phyloP scores from a whole-genome alignment of 306 rosid genomes.

The Purshia tridentata region DNA sequence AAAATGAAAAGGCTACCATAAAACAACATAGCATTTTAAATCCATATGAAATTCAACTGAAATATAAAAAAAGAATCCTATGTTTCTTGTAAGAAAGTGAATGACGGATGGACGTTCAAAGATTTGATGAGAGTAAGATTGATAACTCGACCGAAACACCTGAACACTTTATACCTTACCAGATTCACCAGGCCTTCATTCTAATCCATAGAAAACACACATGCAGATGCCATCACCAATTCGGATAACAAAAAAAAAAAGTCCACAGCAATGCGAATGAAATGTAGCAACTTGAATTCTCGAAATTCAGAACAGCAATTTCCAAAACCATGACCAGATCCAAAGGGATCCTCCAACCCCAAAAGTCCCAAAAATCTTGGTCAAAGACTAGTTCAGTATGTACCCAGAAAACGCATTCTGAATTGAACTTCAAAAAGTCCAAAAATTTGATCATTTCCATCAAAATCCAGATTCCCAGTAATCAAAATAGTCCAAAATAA shows the following conservation, averaged over 20 bases:
- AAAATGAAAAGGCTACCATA: background rate
- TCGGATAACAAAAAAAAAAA: background rate
- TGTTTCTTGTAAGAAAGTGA: background rate
- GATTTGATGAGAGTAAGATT: background rate
- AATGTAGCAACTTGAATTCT: background rate
- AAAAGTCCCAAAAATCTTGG: background rate
- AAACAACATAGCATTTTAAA: background rate
- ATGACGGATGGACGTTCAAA: background rate
- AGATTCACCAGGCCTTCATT: constrained; percentile 6
- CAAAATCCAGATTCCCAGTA: background rate
- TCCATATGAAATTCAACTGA: background rate
- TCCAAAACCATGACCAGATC: constrained; percentile 26
- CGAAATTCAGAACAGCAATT: background rate
- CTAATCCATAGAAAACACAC: background rate
- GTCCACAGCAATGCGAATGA: background rate
- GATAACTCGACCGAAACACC: background rate
- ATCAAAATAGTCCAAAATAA: background rate
- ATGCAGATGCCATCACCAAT: background rate
- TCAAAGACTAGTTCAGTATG: background rate
- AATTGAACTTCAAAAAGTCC: background rate
- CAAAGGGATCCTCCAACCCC: background rate
- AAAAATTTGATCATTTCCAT: background rate
- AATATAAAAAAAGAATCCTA: background rate
- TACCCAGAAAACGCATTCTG: background rate
- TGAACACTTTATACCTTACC: background rate